These are phyloP conservation scores for Vinca minor DNA, from an alignment of 257 asterid genomes.

Conservation along the genomic window DNA sequence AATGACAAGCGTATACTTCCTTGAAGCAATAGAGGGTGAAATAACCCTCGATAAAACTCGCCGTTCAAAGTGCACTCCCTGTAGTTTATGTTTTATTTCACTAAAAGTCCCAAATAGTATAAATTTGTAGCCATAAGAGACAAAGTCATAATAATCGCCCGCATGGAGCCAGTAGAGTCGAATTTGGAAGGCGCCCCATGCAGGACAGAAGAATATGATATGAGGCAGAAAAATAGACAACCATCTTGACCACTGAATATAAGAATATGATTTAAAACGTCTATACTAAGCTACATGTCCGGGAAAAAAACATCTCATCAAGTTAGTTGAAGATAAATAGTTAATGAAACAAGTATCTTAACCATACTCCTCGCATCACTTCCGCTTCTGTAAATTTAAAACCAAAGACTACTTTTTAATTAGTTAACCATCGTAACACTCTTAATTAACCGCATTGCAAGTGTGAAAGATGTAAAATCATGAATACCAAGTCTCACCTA, in stretches of 20 bases:
- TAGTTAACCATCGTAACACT: background rate
- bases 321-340: background rate
- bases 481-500: conserved; percentile 37
- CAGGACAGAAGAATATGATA: background rate
- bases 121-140: background rate
- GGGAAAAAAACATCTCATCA: background rate
- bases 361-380: background rate
- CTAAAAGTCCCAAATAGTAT: background rate
- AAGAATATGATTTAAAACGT: background rate
- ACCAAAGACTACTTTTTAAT: background rate
- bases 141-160: background rate
- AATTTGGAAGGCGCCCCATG: background rate
- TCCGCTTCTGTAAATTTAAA: background rate
- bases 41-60: background rate
- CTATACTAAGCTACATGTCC: background rate
- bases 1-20: background rate
- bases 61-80: background rate
- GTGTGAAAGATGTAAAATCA: background rate
- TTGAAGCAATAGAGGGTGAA: background rate
- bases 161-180: background rate
- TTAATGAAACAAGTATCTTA: background rate
- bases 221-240: background rate
- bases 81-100: background rate
- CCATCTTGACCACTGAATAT: background rate
- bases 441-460: background rate